Conservation (phyloP, 2,329 filamentous ascomycete genomes). For the Pseudopithomyces maydicus region DNA sequence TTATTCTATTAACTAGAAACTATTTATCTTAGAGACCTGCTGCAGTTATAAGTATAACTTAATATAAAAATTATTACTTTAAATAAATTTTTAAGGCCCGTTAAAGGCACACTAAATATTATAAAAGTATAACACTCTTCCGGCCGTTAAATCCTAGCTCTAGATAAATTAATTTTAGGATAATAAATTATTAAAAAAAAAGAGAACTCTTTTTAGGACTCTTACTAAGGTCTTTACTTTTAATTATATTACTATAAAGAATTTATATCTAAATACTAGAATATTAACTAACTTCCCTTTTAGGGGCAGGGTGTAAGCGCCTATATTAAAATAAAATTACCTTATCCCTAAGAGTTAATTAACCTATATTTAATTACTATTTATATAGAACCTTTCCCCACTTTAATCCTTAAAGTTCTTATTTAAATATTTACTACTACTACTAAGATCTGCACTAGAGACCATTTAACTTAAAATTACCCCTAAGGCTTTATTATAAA, state of each 20-base stretch:
- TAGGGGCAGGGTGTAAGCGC: slow-evolving; percentile 42
- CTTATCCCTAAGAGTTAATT: slow-evolving; percentile 34
- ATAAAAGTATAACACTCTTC: slow-evolving; percentile 46
- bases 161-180: slow-evolving; percentile 51
- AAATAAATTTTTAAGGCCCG: slow-evolving; percentile 50
- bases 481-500: slow-evolving; percentile 49
- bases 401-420: slow-evolving; percentile 49
- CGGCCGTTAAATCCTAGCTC: slow-evolving; percentile 48
- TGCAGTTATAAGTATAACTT: too few relatives aligned
- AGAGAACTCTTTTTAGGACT: slow-evolving; percentile 48
- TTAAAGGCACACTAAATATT: slow-evolving; percentile 46
- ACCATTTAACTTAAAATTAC: slow-evolving; percentile 49
- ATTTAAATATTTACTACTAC: too few relatives aligned
- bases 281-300: too few relatives aligned
- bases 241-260: slow-evolving; percentile 45
- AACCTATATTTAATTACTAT: slow-evolving; percentile 50
- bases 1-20: too few relatives aligned
- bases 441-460: slow-evolving; percentile 52
- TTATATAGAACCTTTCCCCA: slow-evolving; percentile 48
- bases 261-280: too few relatives aligned
- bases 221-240: slow-evolving; percentile 46
- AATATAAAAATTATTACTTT: too few relatives aligned
- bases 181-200: slow-evolving; percentile 49
- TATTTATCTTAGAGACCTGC: too few relatives aligned
- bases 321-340: slow-evolving; percentile 46